Conservation (phyloP, 495 filamentous ascomycete genomes). For the Hypoxylon subgilvum region DNA sequence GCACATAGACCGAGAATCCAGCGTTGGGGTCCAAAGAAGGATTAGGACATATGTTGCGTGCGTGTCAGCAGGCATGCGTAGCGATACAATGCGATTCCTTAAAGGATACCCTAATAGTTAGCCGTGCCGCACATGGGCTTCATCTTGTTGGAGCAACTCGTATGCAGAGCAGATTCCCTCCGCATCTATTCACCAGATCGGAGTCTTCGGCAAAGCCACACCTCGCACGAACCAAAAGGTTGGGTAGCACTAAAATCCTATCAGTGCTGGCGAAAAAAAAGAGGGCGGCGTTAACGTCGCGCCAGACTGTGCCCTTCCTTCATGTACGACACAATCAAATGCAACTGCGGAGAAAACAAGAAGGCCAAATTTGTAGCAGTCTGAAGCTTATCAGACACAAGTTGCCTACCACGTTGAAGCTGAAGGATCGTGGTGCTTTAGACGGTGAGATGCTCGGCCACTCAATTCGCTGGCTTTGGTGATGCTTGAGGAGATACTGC, state of each 20-base stretch:
- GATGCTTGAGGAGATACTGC: constrained; percentile 23
- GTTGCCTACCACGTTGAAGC: constrained; percentile 6
- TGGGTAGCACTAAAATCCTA: constrained; percentile 36
- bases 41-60: constrained; percentile 18
- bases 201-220: constrained; percentile 27
- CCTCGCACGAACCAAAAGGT: constrained; percentile 15
- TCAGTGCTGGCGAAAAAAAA: constrained; percentile 5
- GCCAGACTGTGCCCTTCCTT: constrained; percentile 15
- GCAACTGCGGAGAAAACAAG: constrained; percentile 4
- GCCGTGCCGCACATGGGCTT: constrained; percentile 27
- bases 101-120: constrained; percentile 12
- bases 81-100: constrained; percentile 3
- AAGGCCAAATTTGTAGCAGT: neutral
- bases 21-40: constrained; percentile 32
- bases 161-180: constrained; percentile 36
- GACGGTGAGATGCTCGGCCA: constrained; percentile 8
- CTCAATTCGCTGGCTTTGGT: constrained; percentile 8
- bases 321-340: constrained; percentile 30
- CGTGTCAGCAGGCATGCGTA: constrained; percentile 26
- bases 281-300: constrained; percentile 18
- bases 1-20: constrained; percentile 19
- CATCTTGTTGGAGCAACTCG: constrained; percentile 14
- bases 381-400: neutral
- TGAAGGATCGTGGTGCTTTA: constrained; percentile 26
- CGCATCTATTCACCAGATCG: constrained; percentile 31